Base-by-base conservation (phyloP, 1,139 yeast genomes). In the Saccharomyces hybrid region DNA sequence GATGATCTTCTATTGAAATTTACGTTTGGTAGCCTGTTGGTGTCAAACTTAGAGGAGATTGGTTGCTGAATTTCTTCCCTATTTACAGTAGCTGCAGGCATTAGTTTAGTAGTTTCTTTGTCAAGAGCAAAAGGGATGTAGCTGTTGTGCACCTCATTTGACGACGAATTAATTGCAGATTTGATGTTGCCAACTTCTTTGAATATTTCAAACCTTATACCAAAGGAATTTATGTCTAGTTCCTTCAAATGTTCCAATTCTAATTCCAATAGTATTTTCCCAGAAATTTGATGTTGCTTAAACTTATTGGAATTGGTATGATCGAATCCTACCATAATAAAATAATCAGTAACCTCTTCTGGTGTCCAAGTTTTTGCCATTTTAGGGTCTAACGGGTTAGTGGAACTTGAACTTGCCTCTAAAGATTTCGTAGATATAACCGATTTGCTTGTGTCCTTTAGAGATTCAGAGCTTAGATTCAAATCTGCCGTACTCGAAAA, bases 201-300 rank as follows among this genome's bases (percentile, higher is more conserved):
- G 69, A 83, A 84, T 42, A 95, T 80, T 70, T 91, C 97, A 71
- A 90, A 93, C 58, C 99, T 78, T 1, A 97, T 90, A 27, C 99
- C 99, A 74, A 93, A 93, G 2, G 96, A 88, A 53, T 83, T 78
- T 51, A 93, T 93, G 57, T 90, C 98, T 56, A 93, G 76, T 69
- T 93, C 99, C 69, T 93, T 93, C 65, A 93, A 77, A 65, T 88
- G 88, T 1, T 89, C 80, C 61, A 91, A 77, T 66, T 91, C 97
- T 60, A 95, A 77, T 69, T 91, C 96, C 55, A 93, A 75, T 53
- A 93, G 73, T 51, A 93, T 91, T 2, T 81, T 75, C 14, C 99
- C 99, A 0, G 91, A 85, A 57, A 93, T 89, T 64, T 89, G 88
- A 72, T 95, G 99, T 60, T 84, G 80, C 3, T 85, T 81, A 71